Evolutionary conservation across 2,329 filamentous ascomycete genomes (phyloP), one percentile per base, ranked within the genome.

Genomic region (Venturia asperata): DNA sequence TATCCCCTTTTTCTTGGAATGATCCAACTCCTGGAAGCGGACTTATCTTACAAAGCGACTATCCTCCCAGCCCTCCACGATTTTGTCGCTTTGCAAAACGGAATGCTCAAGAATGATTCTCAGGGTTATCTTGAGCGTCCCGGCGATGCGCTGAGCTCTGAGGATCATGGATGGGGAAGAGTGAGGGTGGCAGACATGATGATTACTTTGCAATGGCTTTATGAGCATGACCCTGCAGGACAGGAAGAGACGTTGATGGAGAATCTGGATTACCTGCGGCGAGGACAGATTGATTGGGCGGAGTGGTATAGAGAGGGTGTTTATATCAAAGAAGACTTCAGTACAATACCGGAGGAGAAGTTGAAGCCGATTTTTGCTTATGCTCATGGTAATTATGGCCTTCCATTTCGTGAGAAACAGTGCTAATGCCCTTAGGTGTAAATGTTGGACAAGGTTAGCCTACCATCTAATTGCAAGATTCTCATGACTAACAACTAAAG

Each of bases 71-170:
- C 81, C 0, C 77, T 85, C 73, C 77, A 83, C 67, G 74, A 72
- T 30, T 86, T 83, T 68, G 72, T 82, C 45, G 69, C 73, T 4
- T 71, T 86, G 3, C 79, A 80, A 69, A 77, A 85, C 67, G 72
- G 71, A 41, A 87, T 87, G 83, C 76, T 87, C 21, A 73, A 76
- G 64, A 71, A 84, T 65, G 78, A 84, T 68, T 80, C 79, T 56
- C 78, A 78, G 1, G 84, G 84, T 0, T 78, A 82, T 64, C 72
- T 82, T 19, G 75, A 75, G 62, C 79, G 80, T 39, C 69, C 73
- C 1, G 76, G 76, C 1, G 78, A 81, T 65, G 70, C 75, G 15
- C 78, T 82, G 34, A 76, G 79, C 64, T 71, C 73, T 42, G 67
- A 63, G 21, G 69, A 70, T 42, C 45, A 62, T 49, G 47, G 41